A percentile compares a stretch with the other conserved stretches of the same genome.
Conservation (phyloP, 2,329 filamentous ascomycete species). For the Metarhizium album region DNA sequence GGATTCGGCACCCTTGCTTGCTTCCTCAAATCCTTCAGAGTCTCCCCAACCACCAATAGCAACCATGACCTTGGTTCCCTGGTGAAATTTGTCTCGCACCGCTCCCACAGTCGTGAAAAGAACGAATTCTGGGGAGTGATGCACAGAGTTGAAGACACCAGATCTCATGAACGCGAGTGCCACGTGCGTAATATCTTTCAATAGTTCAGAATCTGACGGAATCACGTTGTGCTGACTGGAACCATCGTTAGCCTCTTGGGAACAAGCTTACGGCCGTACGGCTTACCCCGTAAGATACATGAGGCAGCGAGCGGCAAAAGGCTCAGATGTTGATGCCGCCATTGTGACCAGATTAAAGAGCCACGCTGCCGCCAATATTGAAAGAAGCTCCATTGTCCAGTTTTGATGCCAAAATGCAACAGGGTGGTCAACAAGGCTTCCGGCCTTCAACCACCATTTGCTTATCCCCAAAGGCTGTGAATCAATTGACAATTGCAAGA, state of each 20-base stretch:
- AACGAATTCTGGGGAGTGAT: constrained; percentile 29
- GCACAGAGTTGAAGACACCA: constrained; percentile 36
- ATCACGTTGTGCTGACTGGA: constrained; percentile 36
- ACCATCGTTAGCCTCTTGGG: neutral
- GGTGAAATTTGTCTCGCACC: constrained; percentile 36
- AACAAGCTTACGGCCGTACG: neutral
- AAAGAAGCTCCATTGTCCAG: neutral
- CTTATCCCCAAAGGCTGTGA: neutral
- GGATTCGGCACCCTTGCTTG: constrained; percentile 38
- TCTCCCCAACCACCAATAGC: constrained; percentile 71
- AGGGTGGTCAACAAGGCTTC: neutral
- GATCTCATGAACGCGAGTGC: constrained; percentile 48
- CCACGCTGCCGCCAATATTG: neutral
- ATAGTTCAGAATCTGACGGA: constrained; percentile 24
- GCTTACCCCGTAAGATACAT: constrained; percentile 42
- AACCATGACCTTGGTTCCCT: constrained; percentile 52
- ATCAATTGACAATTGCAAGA: neutral
- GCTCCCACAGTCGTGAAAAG: constrained; percentile 41
- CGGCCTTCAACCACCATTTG: neutral
- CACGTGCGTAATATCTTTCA: constrained; percentile 42
- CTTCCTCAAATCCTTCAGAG: constrained; percentile 48
- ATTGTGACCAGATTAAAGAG: constrained; percentile 2
- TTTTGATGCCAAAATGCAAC: neutral
- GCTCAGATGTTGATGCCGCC: constrained; percentile 2
- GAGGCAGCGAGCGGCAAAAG: constrained; percentile 22